Evolutionary conservation across 495 filamentous ascomycete genomes (phyloP).

Genomic region (Pseudevernia furfuracea): DNA sequence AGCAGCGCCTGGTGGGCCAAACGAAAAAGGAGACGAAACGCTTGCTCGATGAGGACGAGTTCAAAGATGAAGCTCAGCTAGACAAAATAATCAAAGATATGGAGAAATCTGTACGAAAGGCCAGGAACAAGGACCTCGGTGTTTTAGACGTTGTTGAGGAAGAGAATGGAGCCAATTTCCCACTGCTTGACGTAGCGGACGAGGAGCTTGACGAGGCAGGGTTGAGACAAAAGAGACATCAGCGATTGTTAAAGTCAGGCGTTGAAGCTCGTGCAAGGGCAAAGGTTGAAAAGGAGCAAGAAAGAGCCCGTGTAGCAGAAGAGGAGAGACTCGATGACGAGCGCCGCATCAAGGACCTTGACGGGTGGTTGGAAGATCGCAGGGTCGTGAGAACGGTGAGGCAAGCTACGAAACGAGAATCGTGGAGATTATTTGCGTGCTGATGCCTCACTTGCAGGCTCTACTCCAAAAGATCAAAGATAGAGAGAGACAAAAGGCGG

Average conservation of each 20-base stretch:
- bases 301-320: constrained; percentile 74
- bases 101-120: constrained; percentile 77
- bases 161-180: constrained; percentile 72
- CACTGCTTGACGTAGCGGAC: constrained; percentile 80
- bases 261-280: constrained; percentile 85
- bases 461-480: constrained; percentile 84
- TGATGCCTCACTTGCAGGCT: constrained; percentile 29
- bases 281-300: constrained; percentile 89
- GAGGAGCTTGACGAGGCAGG: constrained; percentile 87
- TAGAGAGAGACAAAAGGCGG: constrained; percentile 79
- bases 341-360: constrained; percentile 71
- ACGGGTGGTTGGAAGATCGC: constrained; percentile 78
- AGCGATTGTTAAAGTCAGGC: constrained; percentile 86
- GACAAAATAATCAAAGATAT: constrained; percentile 78
- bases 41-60: constrained; percentile 78
- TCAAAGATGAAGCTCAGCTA: constrained; percentile 79
- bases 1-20: constrained; percentile 53
- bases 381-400: constrained; percentile 59
- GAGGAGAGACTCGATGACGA: constrained; percentile 76
- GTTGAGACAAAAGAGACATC: constrained; percentile 82
- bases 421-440: background rate
- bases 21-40: constrained; percentile 86
- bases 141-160: constrained; percentile 69
- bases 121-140: constrained; percentile 85
- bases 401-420: background rate